phyloP scores from a whole-genome alignment of 1,284 basidiomycete species.

The Rhizopogon parksii region DNA sequence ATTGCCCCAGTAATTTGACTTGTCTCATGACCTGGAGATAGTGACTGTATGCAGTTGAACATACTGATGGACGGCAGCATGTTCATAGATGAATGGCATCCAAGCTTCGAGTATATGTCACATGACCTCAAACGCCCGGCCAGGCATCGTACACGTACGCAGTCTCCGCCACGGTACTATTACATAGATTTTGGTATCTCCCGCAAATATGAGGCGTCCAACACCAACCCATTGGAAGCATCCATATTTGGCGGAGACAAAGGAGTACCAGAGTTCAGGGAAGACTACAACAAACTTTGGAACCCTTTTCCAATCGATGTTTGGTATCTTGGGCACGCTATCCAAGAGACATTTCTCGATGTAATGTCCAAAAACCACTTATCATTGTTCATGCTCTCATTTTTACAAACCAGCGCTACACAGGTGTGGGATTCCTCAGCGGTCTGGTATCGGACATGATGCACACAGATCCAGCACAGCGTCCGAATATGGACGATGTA shows the following conservation, averaged over 20 bases:
- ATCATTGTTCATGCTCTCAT: background rate
- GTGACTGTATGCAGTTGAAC: conserved; percentile 14
- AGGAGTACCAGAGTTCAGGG: conserved; percentile 18
- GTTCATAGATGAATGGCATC: conserved; percentile 9
- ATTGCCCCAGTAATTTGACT: background rate
- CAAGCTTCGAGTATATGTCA: background rate
- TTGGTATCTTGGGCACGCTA: conserved; percentile 30
- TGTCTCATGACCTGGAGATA: background rate
- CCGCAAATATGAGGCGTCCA: conserved; percentile 14
- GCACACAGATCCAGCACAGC: conserved; percentile 21
- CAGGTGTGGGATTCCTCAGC: conserved; percentile 23
- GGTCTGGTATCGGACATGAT: conserved; percentile 25
- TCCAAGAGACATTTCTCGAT: conserved; percentile 23
- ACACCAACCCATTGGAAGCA: conserved; percentile 10
- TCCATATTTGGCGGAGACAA: conserved; percentile 18
- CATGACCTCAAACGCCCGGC: conserved; percentile 2
- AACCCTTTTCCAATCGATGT: conserved; percentile 33
- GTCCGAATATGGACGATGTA: conserved; percentile 25
- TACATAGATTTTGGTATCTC: conserved; percentile 17
- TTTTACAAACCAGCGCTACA: background rate
- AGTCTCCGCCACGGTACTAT: conserved; percentile 11
- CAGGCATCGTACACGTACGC: conserved; percentile 9
- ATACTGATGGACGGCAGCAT: conserved; percentile 11
- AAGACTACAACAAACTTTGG: conserved; percentile 11
- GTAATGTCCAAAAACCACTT: conserved; percentile 11